A percentile compares a stretch with the other conserved stretches of the same genome.
Evolutionary conservation across 495 filamentous ascomycete species (phyloP).

Genomic region (Neurospora sp.): DNA sequence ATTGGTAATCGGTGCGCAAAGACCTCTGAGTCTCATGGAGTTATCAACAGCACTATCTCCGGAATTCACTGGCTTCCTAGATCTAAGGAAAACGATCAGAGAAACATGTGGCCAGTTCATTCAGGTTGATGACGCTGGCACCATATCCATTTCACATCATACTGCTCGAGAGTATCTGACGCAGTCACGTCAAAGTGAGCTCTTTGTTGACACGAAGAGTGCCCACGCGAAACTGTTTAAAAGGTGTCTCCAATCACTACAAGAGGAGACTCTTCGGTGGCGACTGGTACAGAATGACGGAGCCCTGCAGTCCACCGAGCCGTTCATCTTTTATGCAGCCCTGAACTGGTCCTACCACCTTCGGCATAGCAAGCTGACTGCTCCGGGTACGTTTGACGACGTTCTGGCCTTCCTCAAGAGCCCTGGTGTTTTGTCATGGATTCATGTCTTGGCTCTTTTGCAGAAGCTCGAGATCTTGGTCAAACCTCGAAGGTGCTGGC

Average conservation of each 20-base stretch:
- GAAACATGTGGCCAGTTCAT: neutral
- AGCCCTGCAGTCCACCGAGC: neutral
- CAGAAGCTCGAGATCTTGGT: neutral
- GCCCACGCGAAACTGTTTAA: neutral
- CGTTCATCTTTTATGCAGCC: neutral
- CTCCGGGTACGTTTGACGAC: neutral
- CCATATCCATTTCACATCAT: neutral
- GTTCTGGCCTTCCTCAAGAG: neutral
- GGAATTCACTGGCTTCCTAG: neutral
- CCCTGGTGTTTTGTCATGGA: neutral
- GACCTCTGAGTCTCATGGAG: neutral
- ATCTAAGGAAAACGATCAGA: neutral
- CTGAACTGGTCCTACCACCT: neutral
- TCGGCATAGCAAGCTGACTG: neutral
- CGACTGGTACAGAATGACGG: neutral
- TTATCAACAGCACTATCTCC: neutral
- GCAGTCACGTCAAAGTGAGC: neutral
- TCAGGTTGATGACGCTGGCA: neutral
- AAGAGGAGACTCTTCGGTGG: neutral
- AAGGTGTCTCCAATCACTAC: neutral
- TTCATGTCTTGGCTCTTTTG: neutral
- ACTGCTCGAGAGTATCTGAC: neutral
- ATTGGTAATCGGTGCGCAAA: neutral
- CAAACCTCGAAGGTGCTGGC: neutral
- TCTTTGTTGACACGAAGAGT: neutral